Conservation (phyloP, 345 rosid genomes). For the Citrus australasica region DNA sequence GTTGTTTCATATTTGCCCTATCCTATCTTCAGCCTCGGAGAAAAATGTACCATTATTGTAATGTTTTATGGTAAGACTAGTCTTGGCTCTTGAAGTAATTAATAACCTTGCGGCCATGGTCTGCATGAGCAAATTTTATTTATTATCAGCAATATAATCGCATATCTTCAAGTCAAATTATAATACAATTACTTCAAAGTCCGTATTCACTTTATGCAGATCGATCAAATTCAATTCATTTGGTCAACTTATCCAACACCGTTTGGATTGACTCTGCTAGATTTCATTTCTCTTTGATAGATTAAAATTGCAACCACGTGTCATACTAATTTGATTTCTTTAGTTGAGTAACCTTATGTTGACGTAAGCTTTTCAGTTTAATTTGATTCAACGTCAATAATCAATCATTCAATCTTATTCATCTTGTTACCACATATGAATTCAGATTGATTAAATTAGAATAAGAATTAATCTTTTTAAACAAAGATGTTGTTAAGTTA, state of each 20-base stretch:
- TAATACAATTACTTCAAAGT: not conserved
- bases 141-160: not conserved
- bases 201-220: not conserved
- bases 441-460: too few relatives aligned
- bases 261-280: too few relatives aligned
- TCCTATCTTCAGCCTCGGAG: not conserved
- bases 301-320: too few relatives aligned
- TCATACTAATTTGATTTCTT: too few relatives aligned
- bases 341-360: too few relatives aligned
- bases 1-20: not conserved
- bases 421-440: too few relatives aligned
- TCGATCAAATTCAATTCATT: not conserved
- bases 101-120: not conserved
- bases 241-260: not conserved
- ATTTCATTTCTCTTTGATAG: too few relatives aligned
- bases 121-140: not conserved
- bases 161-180: not conserved
- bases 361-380: too few relatives aligned
- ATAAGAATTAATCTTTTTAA: too few relatives aligned
- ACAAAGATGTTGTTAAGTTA: too few relatives aligned
- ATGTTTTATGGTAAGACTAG: not conserved
- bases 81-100: not conserved
- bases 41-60: not conserved
- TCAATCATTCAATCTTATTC: too few relatives aligned
- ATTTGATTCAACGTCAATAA: too few relatives aligned